Evolutionary conservation across 441 rosid species (phyloP), one percentile per base, ranked within the genome.

Genomic region (Pelargonium citronellum): DNA sequence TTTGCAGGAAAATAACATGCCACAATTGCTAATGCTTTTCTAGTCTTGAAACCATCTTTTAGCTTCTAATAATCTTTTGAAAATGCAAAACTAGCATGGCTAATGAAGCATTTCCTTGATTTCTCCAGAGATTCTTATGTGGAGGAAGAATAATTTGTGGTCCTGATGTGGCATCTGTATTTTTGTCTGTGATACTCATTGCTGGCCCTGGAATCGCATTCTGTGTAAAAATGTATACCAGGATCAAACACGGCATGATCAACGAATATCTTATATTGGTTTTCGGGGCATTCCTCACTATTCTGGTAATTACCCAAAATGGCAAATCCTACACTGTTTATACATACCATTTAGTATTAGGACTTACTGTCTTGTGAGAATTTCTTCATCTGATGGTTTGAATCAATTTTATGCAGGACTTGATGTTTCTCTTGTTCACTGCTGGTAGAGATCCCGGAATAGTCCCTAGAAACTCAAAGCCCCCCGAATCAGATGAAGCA

Each of bases 381-480:
- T 7, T 44, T 7, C 49, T 44, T 7, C 9, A n/a, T 53, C 22
- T 53, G 9, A 53, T 53, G 60, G 0, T 9, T 7, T 7, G n/a
- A 53, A 22, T 4, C 62, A 17, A 34, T 47, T 69, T 44, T 16
- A 49, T 83, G 83, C 87, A 90, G 96, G 95, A 88, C 74, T 86
- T 91, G 41, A 73, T 74, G 24, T 57, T 57, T 57, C 62, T 57
- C 11, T 17, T 57, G 4, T 57, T 88, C 76, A 95, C 99, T 13
- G 85, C 92, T 13, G 72, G 91, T 61, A 78, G 97, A 83, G 97
- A 95, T 78, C 99, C 97, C 0, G 97, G 99, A 69, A 91, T 95
- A 67, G 85, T 95, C 34, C 92, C 92, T 2, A 78, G 97, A 60
- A 95, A 87, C 73, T 58, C 79, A 67, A 78, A 51, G 19, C 87